Conservation (phyloP, 306 rosid species). For the Biancaea sappan region DNA sequence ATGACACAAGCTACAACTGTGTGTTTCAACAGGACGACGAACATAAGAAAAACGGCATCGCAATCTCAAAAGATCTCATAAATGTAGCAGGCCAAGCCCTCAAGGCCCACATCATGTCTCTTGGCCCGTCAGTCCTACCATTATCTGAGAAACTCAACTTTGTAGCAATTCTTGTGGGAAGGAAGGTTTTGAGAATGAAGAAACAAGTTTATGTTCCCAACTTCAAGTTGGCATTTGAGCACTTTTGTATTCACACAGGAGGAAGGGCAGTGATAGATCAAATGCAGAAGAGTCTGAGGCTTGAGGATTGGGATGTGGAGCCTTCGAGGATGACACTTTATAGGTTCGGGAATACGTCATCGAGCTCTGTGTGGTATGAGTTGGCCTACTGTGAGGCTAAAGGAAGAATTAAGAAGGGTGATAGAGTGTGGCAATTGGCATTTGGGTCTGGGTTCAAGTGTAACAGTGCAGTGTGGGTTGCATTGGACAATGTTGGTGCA, state of each 20-base stretch:
- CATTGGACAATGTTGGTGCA: constrained; percentile 24
- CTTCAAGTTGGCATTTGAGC: constrained; percentile 28
- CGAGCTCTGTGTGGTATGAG: constrained; percentile 38
- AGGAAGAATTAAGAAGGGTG: constrained; percentile 32
- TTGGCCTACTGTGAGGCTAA: constrained; percentile 33
- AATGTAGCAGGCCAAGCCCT: constrained; percentile 13
- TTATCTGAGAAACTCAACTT: constrained; percentile 17
- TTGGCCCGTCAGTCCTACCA: constrained; percentile 27
- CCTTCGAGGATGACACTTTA: constrained; percentile 35
- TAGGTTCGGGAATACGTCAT: constrained; percentile 32
- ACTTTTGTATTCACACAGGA: constrained; percentile 31
- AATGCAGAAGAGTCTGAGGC: constrained; percentile 13
- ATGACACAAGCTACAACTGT: no score
- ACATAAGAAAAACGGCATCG: no score
- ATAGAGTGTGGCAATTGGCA: constrained; percentile 33
- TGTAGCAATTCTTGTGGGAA: neutral
- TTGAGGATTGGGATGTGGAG: constrained; percentile 18
- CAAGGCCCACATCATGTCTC: constrained; percentile 19
- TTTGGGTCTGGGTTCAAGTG: constrained; percentile 43
- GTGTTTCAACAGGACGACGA: no score
- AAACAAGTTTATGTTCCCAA: constrained; percentile 20
- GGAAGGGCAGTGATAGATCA: constrained; percentile 27
- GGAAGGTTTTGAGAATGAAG: neutral
- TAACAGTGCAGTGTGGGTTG: constrained; percentile 35
- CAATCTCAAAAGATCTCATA: constrained; percentile 24